These are phyloP conservation scores for Cyberlindnera mycetangii DNA, from an alignment of 805 yeast genomes.

Conservation along the genomic window DNA sequence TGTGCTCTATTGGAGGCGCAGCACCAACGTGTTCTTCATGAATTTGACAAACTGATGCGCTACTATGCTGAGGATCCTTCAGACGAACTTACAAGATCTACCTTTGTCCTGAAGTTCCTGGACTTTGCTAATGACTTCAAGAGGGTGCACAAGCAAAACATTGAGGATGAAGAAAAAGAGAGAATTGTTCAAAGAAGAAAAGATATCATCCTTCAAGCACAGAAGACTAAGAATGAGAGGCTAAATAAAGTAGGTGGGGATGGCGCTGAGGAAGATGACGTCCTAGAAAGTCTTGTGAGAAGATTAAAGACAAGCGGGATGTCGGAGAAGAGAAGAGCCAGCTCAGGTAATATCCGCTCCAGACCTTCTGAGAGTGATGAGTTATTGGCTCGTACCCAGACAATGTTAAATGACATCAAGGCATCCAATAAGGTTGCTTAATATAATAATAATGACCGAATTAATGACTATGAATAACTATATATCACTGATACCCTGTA, in stretches of 20 bases:
- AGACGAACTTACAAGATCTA: conserved; percentile 62
- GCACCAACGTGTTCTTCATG: conserved; percentile 56
- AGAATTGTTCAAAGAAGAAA: conserved; percentile 74
- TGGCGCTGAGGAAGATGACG: conserved; percentile 28
- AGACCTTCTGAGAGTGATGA: conserved; percentile 16
- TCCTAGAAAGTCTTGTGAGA: conserved; percentile 84
- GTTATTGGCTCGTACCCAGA: conserved; percentile 25
- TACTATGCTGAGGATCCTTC: conserved; percentile 86
- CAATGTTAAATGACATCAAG: conserved; percentile 27
- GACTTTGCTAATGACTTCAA: conserved; percentile 76
- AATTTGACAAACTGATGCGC: conserved; percentile 69
- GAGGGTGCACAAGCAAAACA: conserved; percentile 75
- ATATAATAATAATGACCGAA: background rate
- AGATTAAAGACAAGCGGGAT: conserved; percentile 78
- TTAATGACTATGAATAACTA: background rate
- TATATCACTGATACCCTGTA: background rate
- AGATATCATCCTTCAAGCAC: conserved; percentile 40
- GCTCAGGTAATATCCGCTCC: conserved; percentile 14
- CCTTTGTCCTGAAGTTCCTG: conserved; percentile 78
- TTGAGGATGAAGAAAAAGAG: conserved; percentile 78
- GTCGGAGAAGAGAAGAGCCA: conserved; percentile 32
- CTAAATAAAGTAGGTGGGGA: conserved; percentile 20
- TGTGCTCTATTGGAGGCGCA: conserved; percentile 63
- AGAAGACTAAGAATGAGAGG: conserved; percentile 19
- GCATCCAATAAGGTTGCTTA: conserved; percentile 2